Base-by-base conservation (phyloP, 2,329 filamentous ascomycete species). In the Fusarium sp. region DNA sequence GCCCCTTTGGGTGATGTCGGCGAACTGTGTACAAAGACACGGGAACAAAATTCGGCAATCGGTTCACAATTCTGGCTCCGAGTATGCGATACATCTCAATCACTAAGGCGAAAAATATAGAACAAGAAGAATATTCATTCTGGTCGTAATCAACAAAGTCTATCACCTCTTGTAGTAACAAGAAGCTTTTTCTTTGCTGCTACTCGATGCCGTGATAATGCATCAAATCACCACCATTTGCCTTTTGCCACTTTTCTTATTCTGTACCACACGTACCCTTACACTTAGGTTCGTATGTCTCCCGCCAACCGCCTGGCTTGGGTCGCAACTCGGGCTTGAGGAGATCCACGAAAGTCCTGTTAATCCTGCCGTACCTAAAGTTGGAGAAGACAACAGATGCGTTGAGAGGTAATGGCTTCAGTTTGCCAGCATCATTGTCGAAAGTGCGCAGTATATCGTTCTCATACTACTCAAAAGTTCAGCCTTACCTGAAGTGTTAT, bases 11-110 rank as follows among this genome's bases (percentile, higher is more conserved):
- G 49, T 12, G 23, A 30, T n/a, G 5, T 42, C 11, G 14, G 48
- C 23, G 27, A 38, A 15, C 33, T 20, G 4, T 9, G 12, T 13
- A 15, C 9, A 12, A 14, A 32, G 18, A n/a, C 7, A 38, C 49
- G 57, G 57, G 17, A 56, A 23, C 9, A 37, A 18, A 7, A n/a
- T 13, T 56, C 57, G 57, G 38, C 49, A 60, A 30, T 56, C 27
- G 8, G 4, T 7, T 41, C 11, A 17, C 10, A 30, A 20, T 11
- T 8, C 12, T 40, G 13, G 6, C 11, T 40, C 12, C 12, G 15
- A 20, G 15, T 8, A 18, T 9, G n/a, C 3, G 9, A 3, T 7
- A 45, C 18, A 30, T 30, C 2, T 30, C 30, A 30, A 17, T 10
- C 30, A 15, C 27, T 33, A 23, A 23, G 17, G 5, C 12, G 3